Conservation (phyloP, 257 asterid genomes). For the Nicotiana benthamiana region DNA sequence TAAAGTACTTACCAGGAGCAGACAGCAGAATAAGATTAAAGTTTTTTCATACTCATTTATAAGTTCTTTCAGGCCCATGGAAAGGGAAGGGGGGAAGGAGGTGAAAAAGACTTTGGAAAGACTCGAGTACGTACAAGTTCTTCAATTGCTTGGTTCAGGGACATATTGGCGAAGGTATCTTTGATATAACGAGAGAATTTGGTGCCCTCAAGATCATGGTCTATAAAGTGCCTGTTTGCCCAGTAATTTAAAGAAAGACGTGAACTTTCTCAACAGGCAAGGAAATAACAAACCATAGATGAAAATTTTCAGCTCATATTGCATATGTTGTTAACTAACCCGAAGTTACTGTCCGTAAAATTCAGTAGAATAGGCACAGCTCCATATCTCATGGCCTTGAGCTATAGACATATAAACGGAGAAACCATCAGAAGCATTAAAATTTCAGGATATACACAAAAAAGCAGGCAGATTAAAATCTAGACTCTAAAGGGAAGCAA, state of each 20-base stretch:
- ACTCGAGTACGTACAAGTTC: conserved; percentile 42
- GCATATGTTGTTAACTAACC: conserved; percentile 25
- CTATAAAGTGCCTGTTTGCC: conserved; percentile 36
- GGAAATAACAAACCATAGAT: background rate
- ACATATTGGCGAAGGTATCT: conserved; percentile 35
- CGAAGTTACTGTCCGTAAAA: conserved; percentile 25
- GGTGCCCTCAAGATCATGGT: conserved; percentile 30
- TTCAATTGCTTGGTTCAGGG: conserved; percentile 55
- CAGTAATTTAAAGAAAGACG: background rate
- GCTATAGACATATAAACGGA: conserved; percentile 18
- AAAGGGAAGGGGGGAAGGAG: background rate
- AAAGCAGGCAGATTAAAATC: background rate
- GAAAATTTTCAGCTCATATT: background rate
- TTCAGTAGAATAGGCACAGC: conserved; percentile 50
- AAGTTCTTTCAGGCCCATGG: background rate
- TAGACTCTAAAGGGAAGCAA: background rate
- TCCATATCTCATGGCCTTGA: conserved; percentile 70
- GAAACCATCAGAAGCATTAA: background rate
- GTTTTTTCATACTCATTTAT: background rate
- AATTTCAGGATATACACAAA: background rate
- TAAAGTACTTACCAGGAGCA: background rate
- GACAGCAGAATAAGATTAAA: background rate
- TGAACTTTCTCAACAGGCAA: conserved; percentile 7
- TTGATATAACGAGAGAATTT: conserved; percentile 34
- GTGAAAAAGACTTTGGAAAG: background rate